A percentile compares a stretch with the other conserved stretches of the same genome.
phyloP scores from a whole-genome alignment of 345 rosid genomes.

The Populus simonii region DNA sequence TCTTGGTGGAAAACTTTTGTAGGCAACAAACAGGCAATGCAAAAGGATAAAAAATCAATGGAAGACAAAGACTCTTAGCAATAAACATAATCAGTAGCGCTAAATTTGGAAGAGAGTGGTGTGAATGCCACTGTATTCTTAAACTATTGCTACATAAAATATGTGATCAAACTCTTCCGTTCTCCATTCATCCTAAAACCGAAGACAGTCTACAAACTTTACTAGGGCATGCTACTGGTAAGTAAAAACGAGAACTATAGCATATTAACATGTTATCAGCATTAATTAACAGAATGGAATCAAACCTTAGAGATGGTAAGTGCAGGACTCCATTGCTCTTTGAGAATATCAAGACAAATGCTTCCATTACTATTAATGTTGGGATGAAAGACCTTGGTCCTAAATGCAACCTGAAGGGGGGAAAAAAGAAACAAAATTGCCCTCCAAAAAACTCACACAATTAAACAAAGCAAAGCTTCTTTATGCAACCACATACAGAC shows the following conservation, averaged over 20 bases:
- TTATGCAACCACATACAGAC: neutral
- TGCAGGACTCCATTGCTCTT: slow-evolving; percentile 54
- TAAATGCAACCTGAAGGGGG: slow-evolving; percentile 34
- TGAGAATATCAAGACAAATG: slow-evolving; percentile 46
- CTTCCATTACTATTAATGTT: slow-evolving; percentile 49
- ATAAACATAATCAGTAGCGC: neutral
- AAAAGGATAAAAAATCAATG: neutral
- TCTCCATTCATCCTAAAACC: neutral
- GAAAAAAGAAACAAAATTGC: neutral
- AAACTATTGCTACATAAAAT: neutral
- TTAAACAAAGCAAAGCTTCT: neutral
- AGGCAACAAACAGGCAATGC: neutral
- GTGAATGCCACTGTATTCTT: neutral
- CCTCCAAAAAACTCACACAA: neutral
- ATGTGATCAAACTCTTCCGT: neutral
- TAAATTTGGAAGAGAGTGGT: neutral
- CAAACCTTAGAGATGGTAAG: slow-evolving; percentile 48
- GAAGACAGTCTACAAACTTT: neutral
- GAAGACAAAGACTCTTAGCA: neutral
- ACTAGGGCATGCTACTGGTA: neutral
- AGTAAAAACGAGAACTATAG: neutral
- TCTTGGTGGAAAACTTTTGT: neutral
- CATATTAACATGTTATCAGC: neutral
- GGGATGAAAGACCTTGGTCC: slow-evolving; percentile 42
- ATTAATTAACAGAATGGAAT: neutral